Evolutionary conservation across 2,329 filamentous ascomycete genomes (phyloP).

Genomic region (Xylariaceae sp.): DNA sequence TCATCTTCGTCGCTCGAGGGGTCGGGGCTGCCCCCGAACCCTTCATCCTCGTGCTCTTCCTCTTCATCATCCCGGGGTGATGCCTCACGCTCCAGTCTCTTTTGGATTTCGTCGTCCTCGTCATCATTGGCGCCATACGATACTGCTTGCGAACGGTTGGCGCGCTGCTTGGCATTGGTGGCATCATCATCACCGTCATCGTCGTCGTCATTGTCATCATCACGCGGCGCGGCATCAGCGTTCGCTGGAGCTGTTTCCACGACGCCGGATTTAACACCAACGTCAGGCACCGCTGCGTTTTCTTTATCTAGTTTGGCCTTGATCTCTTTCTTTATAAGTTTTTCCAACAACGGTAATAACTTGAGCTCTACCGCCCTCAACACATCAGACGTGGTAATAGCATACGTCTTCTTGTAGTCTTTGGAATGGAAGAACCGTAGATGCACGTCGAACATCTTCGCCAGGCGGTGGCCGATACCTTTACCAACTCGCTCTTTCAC

Average conservation of each 20-base stretch:
- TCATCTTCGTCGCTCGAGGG: constrained; percentile 38
- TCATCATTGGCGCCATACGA: constrained; percentile 93
- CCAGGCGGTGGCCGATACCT: constrained; percentile 61
- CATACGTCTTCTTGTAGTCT: constrained; percentile 83
- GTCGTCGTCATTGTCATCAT: constrained; percentile 61
- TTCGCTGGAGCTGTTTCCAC: constrained; percentile 46
- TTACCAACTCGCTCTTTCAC: constrained; percentile 75
- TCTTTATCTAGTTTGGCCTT: constrained; percentile 68
- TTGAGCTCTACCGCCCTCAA: constrained; percentile 72
- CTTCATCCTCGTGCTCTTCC: constrained; percentile 53
- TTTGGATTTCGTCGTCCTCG: constrained; percentile 72
- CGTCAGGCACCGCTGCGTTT: constrained; percentile 68
- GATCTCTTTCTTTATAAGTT: constrained; percentile 68
- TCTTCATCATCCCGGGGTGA: constrained; percentile 53
- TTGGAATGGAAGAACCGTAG: constrained; percentile 77
- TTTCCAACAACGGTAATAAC: constrained; percentile 67
- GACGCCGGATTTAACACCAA: constrained; percentile 51
- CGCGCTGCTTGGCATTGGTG: constrained; percentile 65
- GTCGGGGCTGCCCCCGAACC: constrained; percentile 45
- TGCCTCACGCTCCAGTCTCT: constrained; percentile 54
- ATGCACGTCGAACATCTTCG: constrained; percentile 79
- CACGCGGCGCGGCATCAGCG: constrained; percentile 31
- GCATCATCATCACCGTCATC: constrained; percentile 75
- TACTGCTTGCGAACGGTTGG: constrained; percentile 73
- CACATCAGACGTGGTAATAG: constrained; percentile 73